Evolutionary conservation across 371 early-diverging fungal genomes (phyloP).

Genomic region (Mortierella sp.): DNA sequence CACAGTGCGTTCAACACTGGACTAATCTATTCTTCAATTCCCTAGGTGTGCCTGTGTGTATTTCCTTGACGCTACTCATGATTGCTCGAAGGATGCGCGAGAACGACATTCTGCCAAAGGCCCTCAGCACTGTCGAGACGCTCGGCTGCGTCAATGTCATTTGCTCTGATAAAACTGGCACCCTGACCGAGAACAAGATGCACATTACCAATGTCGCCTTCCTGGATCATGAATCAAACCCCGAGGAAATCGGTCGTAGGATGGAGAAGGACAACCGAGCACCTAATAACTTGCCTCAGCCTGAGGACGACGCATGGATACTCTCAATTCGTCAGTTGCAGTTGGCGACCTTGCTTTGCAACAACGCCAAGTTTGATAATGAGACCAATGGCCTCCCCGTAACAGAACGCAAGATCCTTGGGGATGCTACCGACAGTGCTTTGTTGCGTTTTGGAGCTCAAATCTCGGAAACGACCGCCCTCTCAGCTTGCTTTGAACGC

Average conservation of each 20-base stretch:
- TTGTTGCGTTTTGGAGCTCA: slow-evolving; percentile 69
- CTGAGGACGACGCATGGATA: slow-evolving; percentile 15
- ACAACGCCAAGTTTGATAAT: slow-evolving; percentile 68
- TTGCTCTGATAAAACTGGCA: slow-evolving; percentile 81
- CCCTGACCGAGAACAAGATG: slow-evolving; percentile 75
- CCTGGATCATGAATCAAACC: slow-evolving; percentile 53
- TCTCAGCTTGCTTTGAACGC: slow-evolving; percentile 54
- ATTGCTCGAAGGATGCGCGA: slow-evolving; percentile 69
- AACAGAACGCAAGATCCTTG: slow-evolving; percentile 65
- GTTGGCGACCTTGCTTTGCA: slow-evolving; percentile 69
- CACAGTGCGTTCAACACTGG: slow-evolving; percentile 7
- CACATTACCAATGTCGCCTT: slow-evolving; percentile 62
- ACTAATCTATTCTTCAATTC: too few relatives aligned
- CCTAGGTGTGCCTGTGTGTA: slow-evolving; percentile 60
- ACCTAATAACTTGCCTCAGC: slow-evolving; percentile 23
- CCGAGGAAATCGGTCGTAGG: slow-evolving; percentile 32
- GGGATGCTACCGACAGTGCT: slow-evolving; percentile 85
- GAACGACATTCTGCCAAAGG: slow-evolving; percentile 68
- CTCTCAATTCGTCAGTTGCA: slow-evolving; percentile 58
- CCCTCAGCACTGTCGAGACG: slow-evolving; percentile 73
- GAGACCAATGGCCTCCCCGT: slow-evolving; percentile 57
- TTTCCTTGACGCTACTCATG: slow-evolving; percentile 63
- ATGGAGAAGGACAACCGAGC: slow-evolving; percentile 19
- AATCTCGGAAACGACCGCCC: slow-evolving; percentile 21
- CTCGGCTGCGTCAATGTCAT: slow-evolving; percentile 76